Conservation (phyloP, 2,329 filamentous ascomycete species). For the Beauveria brongniartii region DNA sequence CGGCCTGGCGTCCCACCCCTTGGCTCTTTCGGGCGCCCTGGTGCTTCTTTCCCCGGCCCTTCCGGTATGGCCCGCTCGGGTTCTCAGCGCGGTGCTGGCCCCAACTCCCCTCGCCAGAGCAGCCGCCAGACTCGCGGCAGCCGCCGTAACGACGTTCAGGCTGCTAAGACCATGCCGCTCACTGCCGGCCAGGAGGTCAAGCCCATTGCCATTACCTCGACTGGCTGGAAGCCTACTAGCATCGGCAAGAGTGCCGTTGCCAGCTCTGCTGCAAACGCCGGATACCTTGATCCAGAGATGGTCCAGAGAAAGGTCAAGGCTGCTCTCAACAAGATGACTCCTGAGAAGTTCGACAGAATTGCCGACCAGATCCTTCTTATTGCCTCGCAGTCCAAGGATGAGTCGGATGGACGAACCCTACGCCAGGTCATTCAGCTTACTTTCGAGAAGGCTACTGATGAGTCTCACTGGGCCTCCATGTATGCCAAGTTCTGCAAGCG, state of each 20-base stretch:
- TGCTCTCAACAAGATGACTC: slow-evolving; percentile 98
- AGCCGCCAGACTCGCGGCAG: slow-evolving; percentile 57
- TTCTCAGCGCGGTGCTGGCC: slow-evolving; percentile 50
- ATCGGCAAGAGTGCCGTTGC: slow-evolving; percentile 38
- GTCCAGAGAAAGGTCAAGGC: slow-evolving; percentile 99
- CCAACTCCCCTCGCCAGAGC: slow-evolving; percentile 63
- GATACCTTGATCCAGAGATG: slow-evolving; percentile 76
- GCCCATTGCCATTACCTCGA: slow-evolving; percentile 62
- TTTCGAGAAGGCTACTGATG: slow-evolving; percentile 97
- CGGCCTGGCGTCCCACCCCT: slow-evolving; percentile 46
- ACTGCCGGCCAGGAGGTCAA: slow-evolving; percentile 77
- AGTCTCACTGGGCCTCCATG: slow-evolving; percentile 97
- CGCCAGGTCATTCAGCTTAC: slow-evolving; percentile 98
- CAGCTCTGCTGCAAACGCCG: slow-evolving; percentile 34
- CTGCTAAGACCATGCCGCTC: slow-evolving; percentile 83
- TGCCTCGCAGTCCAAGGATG: slow-evolving; percentile 89
- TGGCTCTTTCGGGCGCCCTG: slow-evolving; percentile 33
- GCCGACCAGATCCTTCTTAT: slow-evolving; percentile 88
- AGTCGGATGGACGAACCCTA: slow-evolving; percentile 85
- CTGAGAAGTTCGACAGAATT: slow-evolving; percentile 96
- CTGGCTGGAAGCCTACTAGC: slow-evolving; percentile 85
- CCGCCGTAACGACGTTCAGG: slow-evolving; percentile 62
- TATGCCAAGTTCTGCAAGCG: slow-evolving; percentile 98
- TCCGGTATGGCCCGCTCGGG: slow-evolving; percentile 57
- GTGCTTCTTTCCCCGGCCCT: slow-evolving; percentile 55